Base-by-base conservation (phyloP, 208 protist genomes). In the Strigomonas culicis region DNA sequence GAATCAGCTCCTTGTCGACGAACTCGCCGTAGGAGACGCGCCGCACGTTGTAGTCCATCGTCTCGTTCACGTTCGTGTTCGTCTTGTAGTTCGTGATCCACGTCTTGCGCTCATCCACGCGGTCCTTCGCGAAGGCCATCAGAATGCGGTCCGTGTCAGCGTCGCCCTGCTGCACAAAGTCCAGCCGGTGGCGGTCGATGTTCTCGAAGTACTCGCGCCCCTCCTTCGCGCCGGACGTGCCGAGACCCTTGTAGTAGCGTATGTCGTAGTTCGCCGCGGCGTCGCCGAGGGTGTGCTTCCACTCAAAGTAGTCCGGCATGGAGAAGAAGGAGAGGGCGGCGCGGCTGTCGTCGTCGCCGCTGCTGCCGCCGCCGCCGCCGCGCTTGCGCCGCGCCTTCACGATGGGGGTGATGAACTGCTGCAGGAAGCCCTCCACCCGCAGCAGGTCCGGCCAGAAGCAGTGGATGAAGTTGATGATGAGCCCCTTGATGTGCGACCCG, bases 401-500 rank as follows among this genome's bases (percentile, higher is more conserved):
- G 70, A 99, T 99, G 1, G 99, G 99, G 19, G 99, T 99, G 59
- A 99, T 98, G 78, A 99, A 99, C 83, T 99, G 97, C 53, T 97
- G 88, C 32, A 99, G 68, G 68, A 99, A 99, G 21, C 98, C 97
- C 15, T 87, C 85, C 31, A 91, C 74, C 30, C 96, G 87, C 4
- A 99, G 76, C 39, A 99, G 84, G 13, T 80, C 74, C 7, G 99
- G 99, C 99, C 99, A 99, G 81, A 99, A 99, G 72, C 94, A 91
- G 76, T 99, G 98, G 41, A 99, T 90, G 58, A 99, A 97, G 86
- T 99, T 99, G 76, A 99, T 99, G 27, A 99, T 76, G 10, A 99
- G 87, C 15, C 99, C 99, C 75, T 99, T 99, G 79, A 99, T 99
- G 87, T 99, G 99, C 41, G 99, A 99, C 19, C 99, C 99, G 74